Percentiles rank a stretch among this genome's conserved stretches.
Evolutionary conservation across 148 eudicot species (phyloP).

Genomic region (Camellia granthamiana): DNA sequence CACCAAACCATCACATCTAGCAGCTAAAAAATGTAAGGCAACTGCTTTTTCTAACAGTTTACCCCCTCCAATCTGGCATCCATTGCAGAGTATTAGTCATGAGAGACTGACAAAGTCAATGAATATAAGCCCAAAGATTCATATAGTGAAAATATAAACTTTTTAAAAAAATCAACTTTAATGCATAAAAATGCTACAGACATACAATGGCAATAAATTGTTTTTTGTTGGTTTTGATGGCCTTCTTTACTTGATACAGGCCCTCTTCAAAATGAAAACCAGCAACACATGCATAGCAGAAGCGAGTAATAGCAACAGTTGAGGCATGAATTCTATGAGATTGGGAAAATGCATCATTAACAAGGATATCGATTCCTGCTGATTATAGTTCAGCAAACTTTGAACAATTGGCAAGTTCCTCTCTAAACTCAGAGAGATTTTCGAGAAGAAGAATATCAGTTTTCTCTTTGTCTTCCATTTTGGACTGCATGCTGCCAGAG

Average conservation of each 20-base stretch:
- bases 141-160: background rate
- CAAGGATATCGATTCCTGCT: slow-evolving; percentile 66
- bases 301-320: slow-evolving; percentile 80
- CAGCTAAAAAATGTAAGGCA: slow-evolving; percentile 60
- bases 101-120: background rate
- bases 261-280: slow-evolving; percentile 76
- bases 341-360: slow-evolving; percentile 77
- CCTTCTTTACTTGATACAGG: slow-evolving; percentile 46
- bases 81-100: slow-evolving; percentile 15
- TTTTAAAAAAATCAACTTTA: background rate
- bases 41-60: slow-evolving; percentile 59
- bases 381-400: slow-evolving; percentile 53
- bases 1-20: slow-evolving; percentile 61
- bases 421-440: slow-evolving; percentile 55
- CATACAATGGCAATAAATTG: slow-evolving; percentile 71
- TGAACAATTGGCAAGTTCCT: slow-evolving; percentile 63
- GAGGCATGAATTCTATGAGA: slow-evolving; percentile 85
- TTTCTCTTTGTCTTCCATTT: slow-evolving; percentile 23
- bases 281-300: slow-evolving; percentile 64
- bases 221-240: slow-evolving; percentile 27
- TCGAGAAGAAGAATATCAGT: slow-evolving; percentile 51
- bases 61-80: slow-evolving; percentile 75
- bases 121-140: background rate
- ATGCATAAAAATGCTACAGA: slow-evolving; percentile 5
- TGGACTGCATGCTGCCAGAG: slow-evolving; percentile 20